Conservation (phyloP, 257 asterid genomes). For the Solanum ossicruentum region DNA sequence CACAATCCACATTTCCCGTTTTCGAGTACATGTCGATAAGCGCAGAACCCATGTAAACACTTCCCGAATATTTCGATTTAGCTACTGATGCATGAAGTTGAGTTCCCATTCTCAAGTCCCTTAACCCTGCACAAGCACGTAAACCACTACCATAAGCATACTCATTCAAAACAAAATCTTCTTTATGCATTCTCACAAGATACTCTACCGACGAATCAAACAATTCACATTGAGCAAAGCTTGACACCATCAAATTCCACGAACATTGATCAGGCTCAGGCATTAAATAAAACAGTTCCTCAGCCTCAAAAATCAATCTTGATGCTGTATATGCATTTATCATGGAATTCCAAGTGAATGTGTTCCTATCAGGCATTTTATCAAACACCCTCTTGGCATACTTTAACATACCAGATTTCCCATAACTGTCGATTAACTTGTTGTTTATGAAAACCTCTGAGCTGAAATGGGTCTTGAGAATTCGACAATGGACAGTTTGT, state of each 20-base stretch:
- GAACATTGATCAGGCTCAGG: slow-evolving; percentile 2
- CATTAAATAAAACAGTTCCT: background rate
- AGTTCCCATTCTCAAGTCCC: background rate
- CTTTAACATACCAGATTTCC: background rate
- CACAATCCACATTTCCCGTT: background rate
- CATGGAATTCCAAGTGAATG: slow-evolving; percentile 5
- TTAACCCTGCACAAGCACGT: slow-evolving; percentile 1
- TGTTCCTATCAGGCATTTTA: background rate
- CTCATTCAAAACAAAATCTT: slow-evolving; percentile 2
- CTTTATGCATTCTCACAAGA: slow-evolving; percentile 1
- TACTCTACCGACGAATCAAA: background rate
- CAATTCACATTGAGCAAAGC: slow-evolving; percentile 4
- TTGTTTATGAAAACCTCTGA: slow-evolving; percentile 1
- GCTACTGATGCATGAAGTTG: background rate
- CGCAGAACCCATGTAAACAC: slow-evolving; percentile 3
- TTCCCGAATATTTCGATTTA: background rate
- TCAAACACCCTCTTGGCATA: background rate
- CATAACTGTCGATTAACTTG: background rate
- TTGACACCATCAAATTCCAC: slow-evolving; percentile 7
- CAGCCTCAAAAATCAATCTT: background rate
- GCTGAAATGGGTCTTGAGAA: background rate
- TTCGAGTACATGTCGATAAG: slow-evolving; percentile 3
- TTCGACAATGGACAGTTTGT: background rate
- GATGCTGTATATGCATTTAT: background rate
- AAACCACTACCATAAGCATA: slow-evolving; percentile 3